phyloP scores from a whole-genome alignment of 495 filamentous ascomycete genomes.

The Ramalina intermedia region DNA sequence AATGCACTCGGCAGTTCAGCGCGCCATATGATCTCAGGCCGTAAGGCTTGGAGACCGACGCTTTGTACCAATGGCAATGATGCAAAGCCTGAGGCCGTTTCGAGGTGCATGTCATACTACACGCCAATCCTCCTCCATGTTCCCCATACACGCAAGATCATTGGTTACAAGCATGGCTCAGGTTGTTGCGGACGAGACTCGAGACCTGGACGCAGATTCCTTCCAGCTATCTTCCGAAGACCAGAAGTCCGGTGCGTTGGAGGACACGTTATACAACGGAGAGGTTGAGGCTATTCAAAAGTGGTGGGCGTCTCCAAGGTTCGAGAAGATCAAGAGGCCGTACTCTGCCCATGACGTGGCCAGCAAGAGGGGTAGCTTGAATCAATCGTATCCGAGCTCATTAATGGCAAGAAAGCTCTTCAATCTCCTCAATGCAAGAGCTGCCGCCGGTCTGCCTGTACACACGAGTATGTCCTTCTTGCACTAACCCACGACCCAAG shows the following conservation, averaged over 20 bases:
- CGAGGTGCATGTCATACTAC: too few species aligned
- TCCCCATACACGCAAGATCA: too few species aligned
- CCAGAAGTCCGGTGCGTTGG: slow-evolving; percentile 58
- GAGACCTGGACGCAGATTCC: slow-evolving; percentile 34
- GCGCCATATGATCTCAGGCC: too few species aligned
- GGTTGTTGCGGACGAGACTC: background rate
- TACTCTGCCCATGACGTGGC: slow-evolving; percentile 86
- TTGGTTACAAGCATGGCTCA: background rate
- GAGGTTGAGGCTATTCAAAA: slow-evolving; percentile 69
- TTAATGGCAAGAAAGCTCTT: slow-evolving; percentile 91
- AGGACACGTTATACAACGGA: slow-evolving; percentile 66
- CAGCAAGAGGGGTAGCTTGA: slow-evolving; percentile 74
- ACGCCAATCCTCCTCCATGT: too few species aligned
- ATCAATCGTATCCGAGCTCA: slow-evolving; percentile 79
- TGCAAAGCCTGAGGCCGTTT: too few species aligned
- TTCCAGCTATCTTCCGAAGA: slow-evolving; percentile 66
- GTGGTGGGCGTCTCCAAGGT: slow-evolving; percentile 80
- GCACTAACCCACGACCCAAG: background rate
- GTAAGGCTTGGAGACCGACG: too few species aligned
- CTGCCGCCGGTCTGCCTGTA: slow-evolving; percentile 65
- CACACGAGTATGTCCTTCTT: slow-evolving; percentile 56
- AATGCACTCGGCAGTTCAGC: too few species aligned
- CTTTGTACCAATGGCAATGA: too few species aligned
- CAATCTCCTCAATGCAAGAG: slow-evolving; percentile 64
- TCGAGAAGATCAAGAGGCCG: slow-evolving; percentile 75